These are phyloP conservation scores for Nidularia pulvinata DNA, from an alignment of 768 basidiomycete species.

Conservation along the genomic window DNA sequence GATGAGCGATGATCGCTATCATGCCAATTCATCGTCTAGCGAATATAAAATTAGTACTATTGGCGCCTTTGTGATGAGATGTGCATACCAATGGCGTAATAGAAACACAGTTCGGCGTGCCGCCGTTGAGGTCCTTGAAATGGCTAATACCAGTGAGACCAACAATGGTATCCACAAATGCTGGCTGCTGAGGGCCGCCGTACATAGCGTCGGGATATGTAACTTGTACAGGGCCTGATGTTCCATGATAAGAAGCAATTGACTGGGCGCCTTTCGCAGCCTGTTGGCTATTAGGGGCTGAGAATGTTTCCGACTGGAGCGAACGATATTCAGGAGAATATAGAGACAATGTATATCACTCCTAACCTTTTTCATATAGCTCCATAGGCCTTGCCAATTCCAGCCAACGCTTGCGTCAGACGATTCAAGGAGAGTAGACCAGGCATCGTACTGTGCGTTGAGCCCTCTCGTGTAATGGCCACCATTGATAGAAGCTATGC, in stretches of 20 bases:
- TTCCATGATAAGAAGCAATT: slow-evolving; percentile 48
- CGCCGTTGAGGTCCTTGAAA: slow-evolving; percentile 52
- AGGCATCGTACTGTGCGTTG: slow-evolving; percentile 42
- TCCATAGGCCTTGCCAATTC: slow-evolving; percentile 42
- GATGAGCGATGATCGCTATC: slow-evolving; percentile 52
- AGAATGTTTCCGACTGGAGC: slow-evolving; percentile 42
- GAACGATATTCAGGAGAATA: too few relatives aligned
- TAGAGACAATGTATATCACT: too few relatives aligned
- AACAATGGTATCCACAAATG: slow-evolving; percentile 46
- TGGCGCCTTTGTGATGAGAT: background rate
- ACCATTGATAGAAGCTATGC: slow-evolving; percentile 46
- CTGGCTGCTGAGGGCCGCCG: slow-evolving; percentile 51
- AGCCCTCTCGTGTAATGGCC: slow-evolving; percentile 42
- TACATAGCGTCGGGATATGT: slow-evolving; percentile 54
- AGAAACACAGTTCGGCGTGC: slow-evolving; percentile 53
- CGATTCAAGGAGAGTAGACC: slow-evolving; percentile 31
- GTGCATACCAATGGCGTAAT: slow-evolving; percentile 47
- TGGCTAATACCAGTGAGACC: slow-evolving; percentile 46
- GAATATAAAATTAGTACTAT: background rate
- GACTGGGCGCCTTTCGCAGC: slow-evolving; percentile 44
- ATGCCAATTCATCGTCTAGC: slow-evolving; percentile 45
- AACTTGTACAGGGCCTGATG: slow-evolving; percentile 51
- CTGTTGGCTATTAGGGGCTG: slow-evolving; percentile 43
- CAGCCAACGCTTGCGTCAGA: slow-evolving; percentile 42
- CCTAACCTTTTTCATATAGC: slow-evolving; percentile 46